Base-by-base conservation (phyloP, 345 rosid species). In the Litchi chinensis region DNA sequence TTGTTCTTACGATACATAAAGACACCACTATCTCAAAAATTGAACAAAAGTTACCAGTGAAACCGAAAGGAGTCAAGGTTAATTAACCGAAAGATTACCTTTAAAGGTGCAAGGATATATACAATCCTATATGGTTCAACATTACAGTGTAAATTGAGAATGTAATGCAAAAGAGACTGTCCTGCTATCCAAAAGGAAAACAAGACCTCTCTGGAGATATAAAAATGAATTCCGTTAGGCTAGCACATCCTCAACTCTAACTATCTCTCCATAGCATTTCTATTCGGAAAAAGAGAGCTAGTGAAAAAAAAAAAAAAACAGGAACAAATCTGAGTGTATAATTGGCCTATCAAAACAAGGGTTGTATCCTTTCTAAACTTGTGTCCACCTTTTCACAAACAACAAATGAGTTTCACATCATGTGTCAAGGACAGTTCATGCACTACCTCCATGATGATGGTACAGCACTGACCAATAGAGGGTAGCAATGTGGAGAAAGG, bases 401-500 rank as follows among this genome's bases (percentile, higher is more conserved):
- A 64, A 22, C 76, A 71, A 56, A 8, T 1, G 26, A 46, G 18
- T 41, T 43, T 28, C n/a, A 19, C 66, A 21, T 19, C 69, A 39
- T 26, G 26, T 41, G 52, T 37, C 37, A 70, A 75, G 52, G 32
- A 28, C n/a, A 28, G 70, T 69, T 85, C 74, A 91, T 1, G 90
- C 84, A 56, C 65, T 60, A 60, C 98, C 97, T 8, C 95, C 92
- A 72, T 93, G 92, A 64, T 98, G 97, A 71, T 52, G 76, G 83
- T 90, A 87, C 65, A 96, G 92, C 26, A 96, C 94, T 0, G 99
- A 91, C 4, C 97, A 97, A 82, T 96, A 94, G 26, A 94, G 43
- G 21, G 97, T 91, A 77, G 98, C 97, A 63, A 96, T 90, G 59
- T 94, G 95, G 80, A 96, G 97, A 88, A 91, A 87, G 85, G 89